phyloP scores from a whole-genome alignment of 352 stramenopile species.

The Phytopythium oedochilum region DNA sequence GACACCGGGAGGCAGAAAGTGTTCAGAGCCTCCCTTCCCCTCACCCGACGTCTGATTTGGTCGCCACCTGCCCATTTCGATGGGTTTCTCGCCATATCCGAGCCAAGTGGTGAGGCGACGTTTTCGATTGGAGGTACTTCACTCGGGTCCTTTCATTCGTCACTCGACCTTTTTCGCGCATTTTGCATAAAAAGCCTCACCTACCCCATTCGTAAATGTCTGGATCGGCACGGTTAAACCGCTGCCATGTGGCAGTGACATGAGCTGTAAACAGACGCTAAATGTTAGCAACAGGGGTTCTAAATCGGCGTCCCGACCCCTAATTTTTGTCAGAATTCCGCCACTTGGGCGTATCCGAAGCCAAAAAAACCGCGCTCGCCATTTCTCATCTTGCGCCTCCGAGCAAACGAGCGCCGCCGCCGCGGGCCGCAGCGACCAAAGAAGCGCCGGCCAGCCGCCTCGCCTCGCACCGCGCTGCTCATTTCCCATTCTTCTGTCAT shows the following conservation, averaged over 20 bases:
- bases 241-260: background rate
- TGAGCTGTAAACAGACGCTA: background rate
- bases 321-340: background rate
- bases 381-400: background rate
- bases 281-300: background rate
- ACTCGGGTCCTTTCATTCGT: background rate
- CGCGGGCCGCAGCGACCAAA: background rate
- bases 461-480: background rate
- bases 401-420: too few relatives aligned
- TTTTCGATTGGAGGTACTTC: too few relatives aligned
- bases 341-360: background rate
- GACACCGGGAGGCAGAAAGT: background rate
- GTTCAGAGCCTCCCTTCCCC: conserved; percentile 1
- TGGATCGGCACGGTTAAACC: too few relatives aligned
- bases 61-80: background rate
- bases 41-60: conserved; percentile 3
- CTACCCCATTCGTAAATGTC: too few relatives aligned
- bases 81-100: too few relatives aligned
- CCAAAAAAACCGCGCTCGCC: background rate
- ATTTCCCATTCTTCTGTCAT: background rate
- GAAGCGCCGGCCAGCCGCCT: background rate
- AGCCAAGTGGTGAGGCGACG: too few relatives aligned
- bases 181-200: background rate
- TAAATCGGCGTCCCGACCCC: background rate
- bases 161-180: background rate